Evolutionary conservation across 768 basidiomycete species (phyloP).

Genomic region (Auriscalpium vulgare): DNA sequence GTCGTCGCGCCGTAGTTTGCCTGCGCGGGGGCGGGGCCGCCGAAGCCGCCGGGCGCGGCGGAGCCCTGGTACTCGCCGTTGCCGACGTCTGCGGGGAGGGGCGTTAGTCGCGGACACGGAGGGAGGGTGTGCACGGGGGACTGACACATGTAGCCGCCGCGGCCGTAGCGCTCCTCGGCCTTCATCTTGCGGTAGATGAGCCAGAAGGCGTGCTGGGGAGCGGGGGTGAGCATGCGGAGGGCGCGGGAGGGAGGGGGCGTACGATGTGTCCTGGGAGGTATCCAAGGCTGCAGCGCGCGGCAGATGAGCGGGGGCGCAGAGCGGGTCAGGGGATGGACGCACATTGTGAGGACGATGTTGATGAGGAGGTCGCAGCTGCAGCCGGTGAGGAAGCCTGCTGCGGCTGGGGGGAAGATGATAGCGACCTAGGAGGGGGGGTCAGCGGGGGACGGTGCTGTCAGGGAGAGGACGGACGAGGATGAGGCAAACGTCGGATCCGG

Average conservation of each 20-base stretch:
- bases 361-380: slow-evolving; percentile 85
- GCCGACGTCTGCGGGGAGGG: neutral
- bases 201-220: slow-evolving; percentile 70
- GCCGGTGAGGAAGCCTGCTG: slow-evolving; percentile 68
- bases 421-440: slow-evolving; percentile 41
- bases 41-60: neutral
- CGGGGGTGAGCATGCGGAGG: neutral
- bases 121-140: slow-evolving; percentile 6
- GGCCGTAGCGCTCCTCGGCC: slow-evolving; percentile 76
- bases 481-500: slow-evolving; percentile 67
- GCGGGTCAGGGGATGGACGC: slow-evolving; percentile 17
- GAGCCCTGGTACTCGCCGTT: neutral
- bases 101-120: too few species aligned
- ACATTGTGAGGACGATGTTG: slow-evolving; percentile 76
- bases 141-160: slow-evolving; percentile 71
- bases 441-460: neutral
- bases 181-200: slow-evolving; percentile 87
- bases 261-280: slow-evolving; percentile 62
- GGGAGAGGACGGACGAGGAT: slow-evolving; percentile 49
- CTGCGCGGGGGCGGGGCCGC: neutral
- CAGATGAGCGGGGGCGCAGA: too few species aligned
- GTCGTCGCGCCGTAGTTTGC: neutral
- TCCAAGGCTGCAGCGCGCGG: slow-evolving; percentile 46
- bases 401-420: slow-evolving; percentile 77
- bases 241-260: slow-evolving; percentile 13